Percentiles rank a stretch among this genome's conserved stretches.
phyloP scores from a whole-genome alignment of 148 eudicot species.

The Bassia scoparia region DNA sequence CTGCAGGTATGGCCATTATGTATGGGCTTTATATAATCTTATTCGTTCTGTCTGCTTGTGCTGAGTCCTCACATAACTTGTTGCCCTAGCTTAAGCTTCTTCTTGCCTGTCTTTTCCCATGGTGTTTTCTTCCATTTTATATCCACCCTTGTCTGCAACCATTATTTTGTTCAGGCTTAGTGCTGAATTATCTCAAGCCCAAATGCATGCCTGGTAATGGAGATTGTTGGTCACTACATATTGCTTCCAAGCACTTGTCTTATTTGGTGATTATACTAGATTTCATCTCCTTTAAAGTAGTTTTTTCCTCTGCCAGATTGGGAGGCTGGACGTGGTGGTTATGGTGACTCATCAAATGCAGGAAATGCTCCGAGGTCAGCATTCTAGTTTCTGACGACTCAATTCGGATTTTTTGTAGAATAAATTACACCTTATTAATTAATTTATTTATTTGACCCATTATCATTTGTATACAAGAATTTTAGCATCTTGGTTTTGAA shows the following conservation, averaged over 20 bases:
- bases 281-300: background rate
- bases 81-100: background rate
- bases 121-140: background rate
- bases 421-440: no score
- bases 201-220: slow-evolving; percentile 1
- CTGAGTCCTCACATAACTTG: background rate
- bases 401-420: background rate
- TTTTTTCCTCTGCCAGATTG: slow-evolving; percentile 47
- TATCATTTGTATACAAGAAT: background rate
- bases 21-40: background rate
- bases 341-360: slow-evolving; percentile 46
- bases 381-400: slow-evolving; percentile 3
- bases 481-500: background rate
- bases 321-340: slow-evolving; percentile 82
- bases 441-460: background rate
- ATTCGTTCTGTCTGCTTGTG: background rate
- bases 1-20: slow-evolving; percentile 16
- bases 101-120: background rate
- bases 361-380: slow-evolving; percentile 65
- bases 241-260: slow-evolving; percentile 1
- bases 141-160: slow-evolving; percentile 8
- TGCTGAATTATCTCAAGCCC: background rate
- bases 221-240: background rate
- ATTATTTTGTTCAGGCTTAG: background rate
- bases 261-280: background rate